Percentiles rank a stretch among this genome's conserved stretches.
Evolutionary conservation across 192 early-diverging fungal species (phyloP).

Genomic region (Pilaira anomala): DNA sequence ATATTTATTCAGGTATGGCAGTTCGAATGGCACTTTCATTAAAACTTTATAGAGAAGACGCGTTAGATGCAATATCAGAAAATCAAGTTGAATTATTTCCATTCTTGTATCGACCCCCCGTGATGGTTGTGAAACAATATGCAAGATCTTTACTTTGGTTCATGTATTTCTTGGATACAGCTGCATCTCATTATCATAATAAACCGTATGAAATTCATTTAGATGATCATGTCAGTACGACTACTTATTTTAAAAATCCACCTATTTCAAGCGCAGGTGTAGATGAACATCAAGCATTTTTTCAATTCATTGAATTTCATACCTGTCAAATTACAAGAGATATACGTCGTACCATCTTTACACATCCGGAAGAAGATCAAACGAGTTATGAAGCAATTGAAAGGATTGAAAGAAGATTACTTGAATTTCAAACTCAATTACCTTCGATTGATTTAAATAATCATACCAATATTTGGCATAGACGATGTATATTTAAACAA

Average conservation of each 20-base stretch:
- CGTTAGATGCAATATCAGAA: conserved; percentile 10
- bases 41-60: conserved; percentile 25
- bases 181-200: conserved; percentile 33
- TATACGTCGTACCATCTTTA: conserved; percentile 33
- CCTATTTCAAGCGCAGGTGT: conserved; percentile 6
- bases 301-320: conserved; percentile 29
- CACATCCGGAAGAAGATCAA: conserved; percentile 18
- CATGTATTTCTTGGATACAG: conserved; percentile 35
- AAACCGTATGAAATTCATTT: conserved; percentile 32
- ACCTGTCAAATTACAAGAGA: conserved; percentile 31
- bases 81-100: conserved; percentile 12
- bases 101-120: not conserved
- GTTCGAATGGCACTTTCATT: conserved; percentile 32
- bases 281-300: conserved; percentile 25
- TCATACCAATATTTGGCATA: conserved; percentile 22
- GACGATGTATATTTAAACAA: conserved; percentile 25
- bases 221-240: conserved; percentile 11
- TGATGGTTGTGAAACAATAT: conserved; percentile 15
- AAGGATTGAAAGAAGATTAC: conserved; percentile 24
- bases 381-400: conserved; percentile 23
- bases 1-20: conserved; percentile 38
- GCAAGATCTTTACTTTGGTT: conserved; percentile 32
- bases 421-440: conserved; percentile 6
- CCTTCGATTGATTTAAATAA: conserved; percentile 7
- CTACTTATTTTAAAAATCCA: conserved; percentile 11